These are phyloP conservation scores for Talaromyces pinophilus DNA, from an alignment of 2,329 filamentous ascomycete species.

Conservation along the genomic window DNA sequence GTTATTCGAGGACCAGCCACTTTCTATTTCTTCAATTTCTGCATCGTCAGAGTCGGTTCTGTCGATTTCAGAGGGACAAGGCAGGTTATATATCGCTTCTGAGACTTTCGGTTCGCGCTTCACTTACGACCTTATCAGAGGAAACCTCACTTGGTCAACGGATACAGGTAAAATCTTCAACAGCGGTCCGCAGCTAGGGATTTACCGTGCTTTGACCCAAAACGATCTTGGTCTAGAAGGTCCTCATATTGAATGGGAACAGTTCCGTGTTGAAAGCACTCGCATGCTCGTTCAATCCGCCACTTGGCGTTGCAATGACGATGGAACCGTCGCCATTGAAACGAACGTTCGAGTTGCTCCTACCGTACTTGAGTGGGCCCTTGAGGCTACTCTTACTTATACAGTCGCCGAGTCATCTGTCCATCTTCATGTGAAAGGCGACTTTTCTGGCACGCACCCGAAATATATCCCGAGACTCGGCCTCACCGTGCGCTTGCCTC, in stretches of 20 bases:
- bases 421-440: constrained; percentile 21
- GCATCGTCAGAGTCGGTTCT: neutral
- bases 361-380: constrained; percentile 31
- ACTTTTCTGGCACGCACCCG: constrained; percentile 36
- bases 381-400: constrained; percentile 25
- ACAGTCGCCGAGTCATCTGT: constrained; percentile 24
- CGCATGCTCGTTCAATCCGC: constrained; percentile 15
- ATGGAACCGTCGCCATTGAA: constrained; percentile 20
- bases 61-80: neutral
- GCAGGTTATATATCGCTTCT: constrained; percentile 17
- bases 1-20: neutral
- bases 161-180: constrained; percentile 41
- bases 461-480: constrained; percentile 26
- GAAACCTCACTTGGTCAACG: constrained; percentile 22
- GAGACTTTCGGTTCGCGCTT: constrained; percentile 22
- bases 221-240: constrained; percentile 39
- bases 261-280: constrained; percentile 25
- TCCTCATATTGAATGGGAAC: constrained; percentile 30
- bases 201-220: constrained; percentile 53
- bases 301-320: constrained; percentile 10
- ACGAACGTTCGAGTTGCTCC: constrained; percentile 28
- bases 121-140: constrained; percentile 39
- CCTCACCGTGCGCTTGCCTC: constrained; percentile 25
- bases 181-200: constrained; percentile 37
- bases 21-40: neutral